A percentile compares a stretch with the other conserved stretches of the same genome.
phyloP scores from a whole-genome alignment of 768 basidiomycete species.

The Suillus tomentosus region DNA sequence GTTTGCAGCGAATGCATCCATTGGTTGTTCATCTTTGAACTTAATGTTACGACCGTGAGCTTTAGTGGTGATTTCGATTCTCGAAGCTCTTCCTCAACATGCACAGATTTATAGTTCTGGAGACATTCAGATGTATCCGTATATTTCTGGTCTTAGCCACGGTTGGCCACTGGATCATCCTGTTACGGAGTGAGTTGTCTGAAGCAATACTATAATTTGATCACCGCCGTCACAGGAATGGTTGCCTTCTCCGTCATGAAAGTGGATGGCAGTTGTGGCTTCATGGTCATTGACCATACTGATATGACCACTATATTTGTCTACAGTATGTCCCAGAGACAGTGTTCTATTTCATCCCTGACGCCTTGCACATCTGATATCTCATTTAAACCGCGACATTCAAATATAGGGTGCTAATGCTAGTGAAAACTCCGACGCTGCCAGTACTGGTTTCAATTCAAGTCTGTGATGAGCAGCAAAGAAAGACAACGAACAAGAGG shows the following conservation, averaged over 20 bases:
- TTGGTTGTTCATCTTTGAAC: constrained; percentile 5
- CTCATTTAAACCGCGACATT: constrained; percentile 10
- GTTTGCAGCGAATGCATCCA: constrained; percentile 4
- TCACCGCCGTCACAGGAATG: not conserved
- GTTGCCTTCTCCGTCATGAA: not conserved
- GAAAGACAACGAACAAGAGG: constrained; percentile 28
- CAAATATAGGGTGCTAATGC: not conserved
- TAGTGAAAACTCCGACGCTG: not conserved
- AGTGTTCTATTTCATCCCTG: not conserved
- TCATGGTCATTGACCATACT: not conserved
- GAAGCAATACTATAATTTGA: not conserved
- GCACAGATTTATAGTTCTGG: constrained; percentile 6
- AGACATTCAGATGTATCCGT: not conserved
- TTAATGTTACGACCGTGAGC: constrained; percentile 2
- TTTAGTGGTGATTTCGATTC: not conserved
- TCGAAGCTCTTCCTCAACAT: not conserved
- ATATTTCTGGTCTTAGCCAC: constrained; percentile 5
- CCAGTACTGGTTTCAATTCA: not conserved
- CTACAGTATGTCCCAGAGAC: not conserved
- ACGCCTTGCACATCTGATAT: constrained; percentile 10
- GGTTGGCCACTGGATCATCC: not conserved
- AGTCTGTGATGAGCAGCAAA: constrained; percentile 19
- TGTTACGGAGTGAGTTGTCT: not conserved
- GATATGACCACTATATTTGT: not conserved
- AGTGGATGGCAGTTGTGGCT: not conserved